Conservation (phyloP, 2,329 filamentous ascomycete species). For the Pseudocercospora pini-densiflorae region DNA sequence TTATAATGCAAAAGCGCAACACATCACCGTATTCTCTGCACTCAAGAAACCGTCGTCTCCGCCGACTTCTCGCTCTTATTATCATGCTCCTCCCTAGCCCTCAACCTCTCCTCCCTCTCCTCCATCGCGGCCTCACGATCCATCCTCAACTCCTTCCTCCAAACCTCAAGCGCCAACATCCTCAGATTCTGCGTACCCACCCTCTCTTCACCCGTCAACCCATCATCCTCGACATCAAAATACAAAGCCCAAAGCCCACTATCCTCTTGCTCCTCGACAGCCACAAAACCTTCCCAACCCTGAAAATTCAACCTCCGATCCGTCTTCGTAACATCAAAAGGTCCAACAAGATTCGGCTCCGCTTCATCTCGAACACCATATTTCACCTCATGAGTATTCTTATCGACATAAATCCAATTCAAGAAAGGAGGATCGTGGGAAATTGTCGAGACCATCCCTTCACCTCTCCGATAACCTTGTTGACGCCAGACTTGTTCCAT, state of each 20-base stretch:
- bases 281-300: constrained; percentile 61
- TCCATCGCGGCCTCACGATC: constrained; percentile 32
- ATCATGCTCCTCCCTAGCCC: constrained; percentile 19
- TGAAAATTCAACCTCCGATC: constrained; percentile 61
- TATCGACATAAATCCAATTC: constrained; percentile 71
- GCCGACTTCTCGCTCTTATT: constrained; percentile 11
- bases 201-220: constrained; percentile 39
- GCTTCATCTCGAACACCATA: constrained; percentile 63
- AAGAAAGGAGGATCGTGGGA: constrained; percentile 62
- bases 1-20: not conserved
- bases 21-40: not conserved
- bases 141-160: constrained; percentile 36
- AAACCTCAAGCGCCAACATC: constrained; percentile 40
- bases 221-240: constrained; percentile 53
- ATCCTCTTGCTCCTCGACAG: constrained; percentile 52
- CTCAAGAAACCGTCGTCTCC: constrained; percentile 20
- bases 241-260: constrained; percentile 57
- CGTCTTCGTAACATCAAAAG: constrained; percentile 79
- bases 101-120: constrained; percentile 35
- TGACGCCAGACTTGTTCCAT: constrained; percentile 39
- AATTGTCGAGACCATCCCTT: constrained; percentile 53
- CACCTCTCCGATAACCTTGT: constrained; percentile 45
- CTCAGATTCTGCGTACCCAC: constrained; percentile 33
- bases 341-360: constrained; percentile 73
- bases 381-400: constrained; percentile 63